These are phyloP conservation scores for Fusarium paranaense DNA, from an alignment of 2,329 filamentous ascomycete species.

Conservation along the genomic window DNA sequence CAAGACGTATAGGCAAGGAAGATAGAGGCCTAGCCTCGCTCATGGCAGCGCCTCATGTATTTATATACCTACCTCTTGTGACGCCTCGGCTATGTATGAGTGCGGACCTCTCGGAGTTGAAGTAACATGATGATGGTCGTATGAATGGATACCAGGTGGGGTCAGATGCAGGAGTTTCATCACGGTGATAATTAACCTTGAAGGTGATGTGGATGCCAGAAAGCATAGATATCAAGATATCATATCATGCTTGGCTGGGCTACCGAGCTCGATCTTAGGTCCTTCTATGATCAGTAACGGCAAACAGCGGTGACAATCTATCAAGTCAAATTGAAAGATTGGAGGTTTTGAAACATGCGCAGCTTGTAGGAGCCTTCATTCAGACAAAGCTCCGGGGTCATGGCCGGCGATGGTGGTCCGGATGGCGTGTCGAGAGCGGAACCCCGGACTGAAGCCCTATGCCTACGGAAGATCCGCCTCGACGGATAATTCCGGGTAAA, in stretches of 20 bases:
- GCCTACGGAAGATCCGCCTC: neutral
- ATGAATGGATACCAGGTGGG: neutral
- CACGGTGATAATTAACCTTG: neutral
- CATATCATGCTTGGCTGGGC: neutral
- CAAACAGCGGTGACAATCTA: neutral
- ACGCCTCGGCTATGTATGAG: neutral
- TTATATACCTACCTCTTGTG: neutral
- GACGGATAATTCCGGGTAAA: neutral
- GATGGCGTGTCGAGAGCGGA: conserved; percentile 1
- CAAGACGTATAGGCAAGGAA: neutral
- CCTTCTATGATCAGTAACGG: neutral
- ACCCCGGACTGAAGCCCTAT: neutral
- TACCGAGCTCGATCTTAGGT: neutral
- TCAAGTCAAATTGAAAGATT: neutral
- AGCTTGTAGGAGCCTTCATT: neutral
- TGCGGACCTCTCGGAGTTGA: conserved; percentile 1
- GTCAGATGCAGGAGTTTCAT: neutral
- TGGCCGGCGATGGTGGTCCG: neutral
- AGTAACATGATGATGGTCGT: neutral
- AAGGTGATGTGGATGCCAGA: neutral
- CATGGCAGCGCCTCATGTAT: neutral
- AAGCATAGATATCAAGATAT: neutral
- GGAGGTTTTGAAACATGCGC: neutral
- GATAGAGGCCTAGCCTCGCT: neutral
- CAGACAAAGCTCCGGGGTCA: neutral